A percentile compares a stretch with the other conserved stretches of the same genome.
Conservation (phyloP, 108 stramenopile species). For the Heterococcus sp. region DNA sequence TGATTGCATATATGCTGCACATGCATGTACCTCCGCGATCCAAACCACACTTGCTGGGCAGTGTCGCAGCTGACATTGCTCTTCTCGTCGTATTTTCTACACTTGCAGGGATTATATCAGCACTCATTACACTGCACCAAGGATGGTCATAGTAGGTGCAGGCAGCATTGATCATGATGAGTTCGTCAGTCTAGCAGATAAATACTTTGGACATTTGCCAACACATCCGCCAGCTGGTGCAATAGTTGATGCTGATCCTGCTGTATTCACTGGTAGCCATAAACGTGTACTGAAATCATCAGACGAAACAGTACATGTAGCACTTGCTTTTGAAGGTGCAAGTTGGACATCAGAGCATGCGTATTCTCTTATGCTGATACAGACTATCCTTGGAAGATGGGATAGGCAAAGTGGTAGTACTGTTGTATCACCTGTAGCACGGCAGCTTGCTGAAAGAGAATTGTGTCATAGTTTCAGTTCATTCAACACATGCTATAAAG, state of each 20-base stretch:
- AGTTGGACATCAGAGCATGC: constrained; percentile 95
- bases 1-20: background rate
- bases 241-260: constrained; percentile 58
- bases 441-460: constrained; percentile 82
- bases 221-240: constrained; percentile 56
- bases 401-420: constrained; percentile 48
- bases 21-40: background rate
- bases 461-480: constrained; percentile 83
- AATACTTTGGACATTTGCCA: constrained; percentile 83
- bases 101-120: constrained; percentile 73
- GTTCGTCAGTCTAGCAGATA: constrained; percentile 77
- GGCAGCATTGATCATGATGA: constrained; percentile 86
- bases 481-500: constrained; percentile 99
- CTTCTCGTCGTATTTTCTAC: background rate
- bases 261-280: constrained; percentile 89
- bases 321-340: constrained; percentile 91
- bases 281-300: constrained; percentile 79
- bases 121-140: constrained; percentile 96
- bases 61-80: background rate
- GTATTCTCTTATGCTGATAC: constrained; percentile 96
- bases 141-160: constrained; percentile 96
- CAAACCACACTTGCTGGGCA: background rate
- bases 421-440: constrained; percentile 65
- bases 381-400: constrained; percentile 91
- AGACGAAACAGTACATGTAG: constrained; percentile 85